Percentiles rank a stretch among this genome's conserved stretches.
These are phyloP conservation scores for Lachancea nothofagi DNA, from an alignment of 805 yeast species.

Conservation along the genomic window DNA sequence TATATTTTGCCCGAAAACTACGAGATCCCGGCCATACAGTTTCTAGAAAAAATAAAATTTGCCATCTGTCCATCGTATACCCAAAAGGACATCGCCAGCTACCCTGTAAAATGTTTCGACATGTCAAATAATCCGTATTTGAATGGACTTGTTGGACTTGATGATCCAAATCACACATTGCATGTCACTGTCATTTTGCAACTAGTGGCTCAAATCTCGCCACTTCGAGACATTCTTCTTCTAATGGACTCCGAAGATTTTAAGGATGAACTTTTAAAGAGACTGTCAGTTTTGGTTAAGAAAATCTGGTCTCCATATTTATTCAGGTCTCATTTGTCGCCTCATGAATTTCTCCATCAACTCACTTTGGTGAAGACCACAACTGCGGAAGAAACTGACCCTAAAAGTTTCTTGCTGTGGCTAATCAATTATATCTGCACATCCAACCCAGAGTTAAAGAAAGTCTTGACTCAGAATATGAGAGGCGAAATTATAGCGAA, in stretches of 20 bases:
- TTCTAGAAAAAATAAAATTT: constrained; percentile 47
- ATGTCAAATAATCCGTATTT: constrained; percentile 41
- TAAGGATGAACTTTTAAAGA: constrained; percentile 35
- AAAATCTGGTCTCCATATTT: constrained; percentile 61
- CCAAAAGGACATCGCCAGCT: constrained; percentile 27
- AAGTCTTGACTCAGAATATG: constrained; percentile 33
- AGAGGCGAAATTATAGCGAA: constrained; percentile 49
- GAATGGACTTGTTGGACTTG: constrained; percentile 65
- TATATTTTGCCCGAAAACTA: constrained; percentile 60
- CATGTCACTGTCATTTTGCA: constrained; percentile 56
- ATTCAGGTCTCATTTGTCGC: constrained; percentile 58
- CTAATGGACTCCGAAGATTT: constrained; percentile 17
- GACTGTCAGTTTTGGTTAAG: constrained; percentile 44
- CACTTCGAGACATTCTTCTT: constrained; percentile 45
- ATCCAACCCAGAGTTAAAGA: constrained; percentile 28
- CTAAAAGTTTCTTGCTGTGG: constrained; percentile 58
- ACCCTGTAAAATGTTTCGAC: constrained; percentile 38
- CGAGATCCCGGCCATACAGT: constrained; percentile 30
- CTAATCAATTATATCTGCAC: constrained; percentile 41
- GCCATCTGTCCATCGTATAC: constrained; percentile 49
- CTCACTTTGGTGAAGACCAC: constrained; percentile 37
- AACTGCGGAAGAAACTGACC: constrained; percentile 46
- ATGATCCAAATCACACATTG: constrained; percentile 46
- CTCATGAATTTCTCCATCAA: constrained; percentile 56
- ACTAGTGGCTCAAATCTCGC: constrained; percentile 46